Base-by-base conservation (phyloP, 202 grass and related monocot species). In the Sporobolus alterniflorus region DNA sequence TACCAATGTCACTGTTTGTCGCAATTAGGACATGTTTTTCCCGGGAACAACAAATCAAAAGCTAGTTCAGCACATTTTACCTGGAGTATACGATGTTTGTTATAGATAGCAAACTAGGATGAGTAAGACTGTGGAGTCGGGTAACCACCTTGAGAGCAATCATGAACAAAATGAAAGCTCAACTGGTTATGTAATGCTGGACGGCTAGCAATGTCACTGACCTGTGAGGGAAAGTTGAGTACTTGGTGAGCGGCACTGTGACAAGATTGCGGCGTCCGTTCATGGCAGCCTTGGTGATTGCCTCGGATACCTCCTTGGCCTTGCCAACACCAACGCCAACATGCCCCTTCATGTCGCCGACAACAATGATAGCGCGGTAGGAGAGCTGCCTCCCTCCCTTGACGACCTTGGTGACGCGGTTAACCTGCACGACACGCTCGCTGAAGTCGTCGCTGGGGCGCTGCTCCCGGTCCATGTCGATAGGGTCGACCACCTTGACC, bases 211-310 rank as follows among this genome's bases (percentile, higher is more conserved):
- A 65, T 71, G 42, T n/a, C 3, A 84, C 76, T 84, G 22, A 98
- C 93, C 92, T 98, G 89, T 98, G 96, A 29, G 92, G 90, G 73
- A 98, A 98, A 4, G 96, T 98, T 22, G 49, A 81, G 83, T 93
- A 86, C 69, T 95, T 98, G 50, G 96, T 98, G 57, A 98, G 83
- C 30, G 96, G 96, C 55, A 98, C 96, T 0, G 93, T 88, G 48
- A 98, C 85, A 12, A 98, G 92, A 44, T 98, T 95, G 41, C 90
- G 82, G 5, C 92, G 86, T 11, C 82, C 96, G n/a, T 98, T 92
- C 85, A 91, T 89, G n/a, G 84, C 87, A 1, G 91, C 90, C 69
- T 98, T 98, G n/a, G 88, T 84, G 43, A 98, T 93, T 63, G 96
- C 96, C 30, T 98, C 96, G 0, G 82, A 74, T 12, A 92, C 86